These are phyloP conservation scores for Candida xiaguanensis DNA, from an alignment of 805 yeast genomes.

Conservation along the genomic window DNA sequence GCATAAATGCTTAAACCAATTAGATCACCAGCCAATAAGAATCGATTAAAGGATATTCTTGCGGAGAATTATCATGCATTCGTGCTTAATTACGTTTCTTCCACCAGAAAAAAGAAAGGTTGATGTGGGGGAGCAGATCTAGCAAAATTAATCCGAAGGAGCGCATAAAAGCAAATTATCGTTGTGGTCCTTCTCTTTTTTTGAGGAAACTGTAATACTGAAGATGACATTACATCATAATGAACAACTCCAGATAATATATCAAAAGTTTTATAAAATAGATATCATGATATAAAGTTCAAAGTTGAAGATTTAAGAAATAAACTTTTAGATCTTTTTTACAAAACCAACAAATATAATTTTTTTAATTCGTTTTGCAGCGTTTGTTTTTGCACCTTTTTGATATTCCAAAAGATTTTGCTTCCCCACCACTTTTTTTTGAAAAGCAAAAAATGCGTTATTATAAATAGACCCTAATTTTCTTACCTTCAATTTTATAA, in stretches of 20 bases:
- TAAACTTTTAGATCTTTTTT: neutral
- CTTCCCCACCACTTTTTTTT: constrained; percentile 1
- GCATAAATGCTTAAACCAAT: neutral
- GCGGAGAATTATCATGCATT: constrained; percentile 1
- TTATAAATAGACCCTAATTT: neutral
- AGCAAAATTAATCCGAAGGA: constrained; percentile 5
- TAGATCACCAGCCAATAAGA: neutral
- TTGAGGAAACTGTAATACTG: neutral
- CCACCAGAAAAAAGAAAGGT: neutral
- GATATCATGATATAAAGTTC: too few relatives aligned
- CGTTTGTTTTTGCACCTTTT: neutral
- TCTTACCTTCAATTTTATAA: too few relatives aligned
- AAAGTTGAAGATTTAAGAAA: too few relatives aligned
- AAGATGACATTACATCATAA: neutral
- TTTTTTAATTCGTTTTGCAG: constrained; percentile 3
- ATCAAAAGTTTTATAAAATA: too few relatives aligned
- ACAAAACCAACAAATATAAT: neutral
- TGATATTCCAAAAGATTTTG: neutral
- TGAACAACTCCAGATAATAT: too few relatives aligned
- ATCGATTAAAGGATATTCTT: neutral
- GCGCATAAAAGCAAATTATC: neutral
- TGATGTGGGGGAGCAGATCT: constrained; percentile 2
- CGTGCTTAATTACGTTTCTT: neutral
- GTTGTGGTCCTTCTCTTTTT: neutral
- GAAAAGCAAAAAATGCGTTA: neutral